Base-by-base conservation (phyloP, 441 rosid species). In the Macaranga tanarius region DNA sequence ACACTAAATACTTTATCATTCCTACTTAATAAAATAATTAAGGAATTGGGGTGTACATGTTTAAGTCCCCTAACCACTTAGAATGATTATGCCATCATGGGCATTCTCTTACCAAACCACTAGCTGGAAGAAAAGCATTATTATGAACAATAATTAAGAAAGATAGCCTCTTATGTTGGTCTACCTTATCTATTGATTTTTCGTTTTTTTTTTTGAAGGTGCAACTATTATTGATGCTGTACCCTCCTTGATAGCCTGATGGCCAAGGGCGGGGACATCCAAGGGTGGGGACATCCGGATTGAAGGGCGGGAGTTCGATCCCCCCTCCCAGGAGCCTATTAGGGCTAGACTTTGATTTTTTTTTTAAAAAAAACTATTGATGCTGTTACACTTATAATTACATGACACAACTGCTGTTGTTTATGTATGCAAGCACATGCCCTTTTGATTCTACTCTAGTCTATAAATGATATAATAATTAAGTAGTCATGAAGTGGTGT, bases 31-130 rank as follows among this genome's bases (percentile, higher is more conserved):
- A 6, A 54, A 51, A 47, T 47, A 26, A 70, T 20, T 10, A 1
- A 20, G 3, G 12, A 23, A 12, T 50, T 11, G 42, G 3, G 34
- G 51, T 48, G 61, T n/a, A n/a, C 52, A 51, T 22, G 7, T 22
- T 20, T 44, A n/a, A 50, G 58, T 51, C 75, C 51, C 38, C 75
- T 51, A 62, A 34, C 67, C 56, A 48, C 42, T 19, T 31, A 6
- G 60, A n/a, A 62, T n/a, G 38, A 31, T 25, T n/a, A 71, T 23
- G 66, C 19, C 57, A 47, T 59, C 65, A 47, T 70, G 15, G 54
- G 25, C 25, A 45, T 7, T 22, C 22, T 28, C 22, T 69, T 70
- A 38, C 73, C 47, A 60, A 70, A 59, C 55, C 48, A 25, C 64
- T 12, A 10, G 44, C 60, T 56, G 56, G 55, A 59, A 50, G 20